A percentile compares a stretch with the other conserved stretches of the same genome.
These are phyloP conservation scores for Penicillium egyptiacum DNA, from an alignment of 495 filamentous ascomycete genomes.

Conservation along the genomic window DNA sequence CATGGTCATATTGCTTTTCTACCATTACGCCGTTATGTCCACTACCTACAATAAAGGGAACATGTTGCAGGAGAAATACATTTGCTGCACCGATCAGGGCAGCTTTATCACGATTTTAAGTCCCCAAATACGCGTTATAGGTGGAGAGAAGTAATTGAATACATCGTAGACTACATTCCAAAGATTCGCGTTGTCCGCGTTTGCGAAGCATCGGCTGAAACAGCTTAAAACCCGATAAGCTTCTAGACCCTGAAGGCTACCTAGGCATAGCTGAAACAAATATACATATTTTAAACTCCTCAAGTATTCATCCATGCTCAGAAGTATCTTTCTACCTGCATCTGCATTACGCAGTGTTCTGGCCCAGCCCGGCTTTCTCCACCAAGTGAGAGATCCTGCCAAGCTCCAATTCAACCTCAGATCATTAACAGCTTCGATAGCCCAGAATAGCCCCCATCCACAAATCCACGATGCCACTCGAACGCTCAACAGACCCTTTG, in stretches of 20 bases:
- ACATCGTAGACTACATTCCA: background rate
- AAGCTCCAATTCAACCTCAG: slow-evolving; percentile 3
- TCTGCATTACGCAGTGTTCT: slow-evolving; percentile 9
- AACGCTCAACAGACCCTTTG: slow-evolving; percentile 58
- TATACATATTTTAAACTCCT: background rate
- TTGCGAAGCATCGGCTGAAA: background rate
- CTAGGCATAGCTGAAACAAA: background rate
- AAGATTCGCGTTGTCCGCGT: background rate
- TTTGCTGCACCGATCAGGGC: slow-evolving; percentile 20
- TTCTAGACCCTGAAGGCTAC: background rate
- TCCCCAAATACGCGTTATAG: background rate
- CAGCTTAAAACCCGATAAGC: background rate
- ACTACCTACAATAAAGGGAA: slow-evolving; percentile 25
- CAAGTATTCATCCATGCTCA: slow-evolving; percentile 6
- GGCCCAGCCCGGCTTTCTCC: slow-evolving; percentile 26
- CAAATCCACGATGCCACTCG: slow-evolving; percentile 39
- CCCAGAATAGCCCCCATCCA: background rate
- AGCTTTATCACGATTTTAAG: slow-evolving; percentile 19
- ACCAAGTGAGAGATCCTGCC: slow-evolving; percentile 25
- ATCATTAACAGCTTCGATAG: slow-evolving; percentile 11
- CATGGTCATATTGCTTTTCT: slow-evolving; percentile 6
- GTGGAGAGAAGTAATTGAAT: background rate
- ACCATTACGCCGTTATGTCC: slow-evolving; percentile 32
- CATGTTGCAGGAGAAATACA: slow-evolving; percentile 28
- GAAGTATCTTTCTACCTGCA: slow-evolving; percentile 1